phyloP scores from a whole-genome alignment of 352 stramenopile genomes.

The Phytophthora podocarpi region DNA sequence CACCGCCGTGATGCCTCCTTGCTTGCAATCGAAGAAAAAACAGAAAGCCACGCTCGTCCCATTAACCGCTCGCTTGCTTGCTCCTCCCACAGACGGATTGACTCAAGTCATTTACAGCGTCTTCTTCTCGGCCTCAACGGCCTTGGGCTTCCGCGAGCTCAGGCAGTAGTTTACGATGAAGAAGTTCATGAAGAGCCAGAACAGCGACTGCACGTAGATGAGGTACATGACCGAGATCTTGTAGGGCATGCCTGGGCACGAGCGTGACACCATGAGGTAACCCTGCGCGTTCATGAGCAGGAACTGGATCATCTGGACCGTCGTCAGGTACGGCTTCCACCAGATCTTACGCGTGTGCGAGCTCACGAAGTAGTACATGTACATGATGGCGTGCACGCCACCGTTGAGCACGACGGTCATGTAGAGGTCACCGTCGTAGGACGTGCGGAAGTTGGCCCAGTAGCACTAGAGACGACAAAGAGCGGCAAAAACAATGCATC shows the following conservation, averaged over 20 bases:
- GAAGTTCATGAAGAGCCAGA: conserved; percentile 97
- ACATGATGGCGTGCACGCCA: conserved; percentile 98
- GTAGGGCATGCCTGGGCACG: conserved; percentile 43
- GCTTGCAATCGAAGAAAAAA: conserved; percentile 12
- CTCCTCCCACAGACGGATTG: conserved; percentile 31
- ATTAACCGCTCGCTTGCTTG: conserved; percentile 20
- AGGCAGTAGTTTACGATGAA: conserved; percentile 92
- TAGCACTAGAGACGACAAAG: conserved; percentile 59
- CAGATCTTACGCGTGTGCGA: conserved; percentile 97
- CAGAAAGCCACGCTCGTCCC: not conserved
- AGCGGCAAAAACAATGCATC: conserved; percentile 10
- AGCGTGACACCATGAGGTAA: conserved; percentile 47
- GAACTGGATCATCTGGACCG: conserved; percentile 88
- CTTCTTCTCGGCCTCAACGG: conserved; percentile 44
- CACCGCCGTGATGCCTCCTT: conserved; percentile 1
- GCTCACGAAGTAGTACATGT: conserved; percentile 98
- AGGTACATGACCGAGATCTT: conserved; percentile 50
- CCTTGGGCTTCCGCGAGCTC: conserved; percentile 40
- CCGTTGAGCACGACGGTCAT: conserved; percentile 96
- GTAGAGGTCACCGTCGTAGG: conserved; percentile 96
- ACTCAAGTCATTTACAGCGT: conserved; percentile 37
- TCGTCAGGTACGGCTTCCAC: conserved; percentile 97
- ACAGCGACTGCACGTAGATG: conserved; percentile 79
- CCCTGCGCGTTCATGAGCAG: conserved; percentile 45
- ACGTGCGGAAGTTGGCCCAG: conserved; percentile 93